Evolutionary conservation across 2,329 filamentous ascomycete species (phyloP), one percentile per base, ranked within the genome.

Genomic region (Colletotrichum sp.): DNA sequence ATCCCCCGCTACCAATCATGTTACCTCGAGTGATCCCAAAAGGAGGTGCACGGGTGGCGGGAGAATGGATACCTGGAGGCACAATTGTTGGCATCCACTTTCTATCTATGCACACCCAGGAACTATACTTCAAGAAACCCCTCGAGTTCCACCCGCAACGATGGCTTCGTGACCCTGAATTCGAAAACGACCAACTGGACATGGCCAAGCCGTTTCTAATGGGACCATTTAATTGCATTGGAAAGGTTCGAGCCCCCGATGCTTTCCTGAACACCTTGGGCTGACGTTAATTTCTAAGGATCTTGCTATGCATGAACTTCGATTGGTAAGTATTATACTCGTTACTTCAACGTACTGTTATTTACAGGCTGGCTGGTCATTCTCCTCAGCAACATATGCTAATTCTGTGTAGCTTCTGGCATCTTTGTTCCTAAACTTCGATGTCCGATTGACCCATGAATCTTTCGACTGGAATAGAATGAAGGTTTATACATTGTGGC

Each of bases 121-220:
- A 67, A 32, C 28, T 59, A 32, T 67, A 70, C 4, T 70, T 70
- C 36, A 30, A 18, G 24, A 48, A 70, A 10, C 34, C 67, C 32
- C 55, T 61, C 18, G 79, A 79, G 0, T 91, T 86, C 78, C 82
- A 82, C 5, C 90, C 92, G 93, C n/a, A 90, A 89, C 57, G 67
- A 24, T 70, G 67, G 67, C 59, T 70, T 7, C 52, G 34, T 7
- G 67, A 70, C 10, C 30, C 67, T 3, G 67, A 70, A 9, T 70
- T 70, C 30, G 28, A 64, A 2, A 30, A 21, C n/a, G 67, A 70
- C 4, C 34, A 28, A 6, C 18, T 70, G 8, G 67, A 70, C 15
- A 63, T 63, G 55, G 67, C 26, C 2, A 39, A 70, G 24, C 67
- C 67, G 18, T 64, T 70, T n/a, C 67, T 70, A 6, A 63, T 70